Evolutionary conservation across 805 yeast species (phyloP).

Genomic region (Wickerhamomyces bovis): DNA sequence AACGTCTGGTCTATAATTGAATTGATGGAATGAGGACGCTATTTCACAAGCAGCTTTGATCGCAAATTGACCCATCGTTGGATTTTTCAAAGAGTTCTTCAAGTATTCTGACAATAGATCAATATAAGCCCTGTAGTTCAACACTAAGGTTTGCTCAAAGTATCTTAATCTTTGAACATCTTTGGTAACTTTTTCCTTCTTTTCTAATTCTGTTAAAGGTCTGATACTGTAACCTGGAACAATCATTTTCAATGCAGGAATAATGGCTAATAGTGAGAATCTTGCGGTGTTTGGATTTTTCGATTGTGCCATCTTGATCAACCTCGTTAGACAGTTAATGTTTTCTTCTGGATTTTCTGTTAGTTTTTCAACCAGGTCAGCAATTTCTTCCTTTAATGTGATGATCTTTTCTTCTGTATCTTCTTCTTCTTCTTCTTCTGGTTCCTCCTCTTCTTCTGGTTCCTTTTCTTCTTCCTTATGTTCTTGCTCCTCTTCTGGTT

Average conservation of each 20-base stretch:
- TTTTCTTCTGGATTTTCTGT: constrained; percentile 90
- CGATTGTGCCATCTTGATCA: constrained; percentile 65
- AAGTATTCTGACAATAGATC: constrained; percentile 42
- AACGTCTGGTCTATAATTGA: constrained; percentile 77
- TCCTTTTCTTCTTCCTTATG: constrained; percentile 23
- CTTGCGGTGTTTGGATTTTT: constrained; percentile 60
- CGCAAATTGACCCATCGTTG: constrained; percentile 48
- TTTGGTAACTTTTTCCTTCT: constrained; percentile 72
- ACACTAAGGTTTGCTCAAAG: constrained; percentile 74
- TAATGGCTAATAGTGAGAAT: constrained; percentile 69
- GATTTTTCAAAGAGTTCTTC: constrained; percentile 31
- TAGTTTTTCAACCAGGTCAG: constrained; percentile 68
- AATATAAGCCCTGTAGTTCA: constrained; percentile 63
- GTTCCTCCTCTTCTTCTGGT: constrained; percentile 25
- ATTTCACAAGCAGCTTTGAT: constrained; percentile 77
- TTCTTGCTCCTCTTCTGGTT: constrained; percentile 23
- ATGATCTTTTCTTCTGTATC: constrained; percentile 51
- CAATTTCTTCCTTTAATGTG: constrained; percentile 75
- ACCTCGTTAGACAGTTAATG: constrained; percentile 53
- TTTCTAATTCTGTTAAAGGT: constrained; percentile 75
- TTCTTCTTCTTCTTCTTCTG: constrained; percentile 29
- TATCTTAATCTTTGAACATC: constrained; percentile 74
- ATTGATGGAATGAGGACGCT: constrained; percentile 59
- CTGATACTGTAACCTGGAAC: constrained; percentile 87
- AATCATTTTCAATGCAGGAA: constrained; percentile 77